Percentiles rank a stretch among this genome's conserved stretches.
phyloP scores from a whole-genome alignment of 345 rosid species.

The Citrus hindsii region DNA sequence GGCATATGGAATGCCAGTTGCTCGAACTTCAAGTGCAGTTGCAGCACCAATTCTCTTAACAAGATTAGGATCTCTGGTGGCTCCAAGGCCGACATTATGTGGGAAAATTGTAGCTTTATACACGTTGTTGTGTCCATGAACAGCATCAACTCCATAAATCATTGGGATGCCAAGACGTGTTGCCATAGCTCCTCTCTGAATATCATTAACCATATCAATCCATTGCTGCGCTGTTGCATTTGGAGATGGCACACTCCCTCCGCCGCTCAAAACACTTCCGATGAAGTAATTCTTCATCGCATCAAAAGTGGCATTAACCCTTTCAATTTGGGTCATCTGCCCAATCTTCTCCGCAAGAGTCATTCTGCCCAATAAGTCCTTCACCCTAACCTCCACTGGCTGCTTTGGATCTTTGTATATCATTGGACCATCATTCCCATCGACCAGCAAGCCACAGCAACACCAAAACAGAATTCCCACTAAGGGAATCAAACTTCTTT shows the following conservation, averaged over 20 bases:
- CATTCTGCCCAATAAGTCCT: conserved; percentile 33
- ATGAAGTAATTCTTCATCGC: conserved; percentile 33
- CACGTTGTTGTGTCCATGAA: conserved; percentile 45
- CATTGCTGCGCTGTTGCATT: conserved; percentile 30
- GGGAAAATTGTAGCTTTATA: conserved; percentile 47
- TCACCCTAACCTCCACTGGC: conserved; percentile 27
- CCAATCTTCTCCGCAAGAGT: neutral
- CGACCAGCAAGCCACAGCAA: neutral
- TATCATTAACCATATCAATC: conserved; percentile 33
- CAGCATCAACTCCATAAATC: conserved; percentile 36
- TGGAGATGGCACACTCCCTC: conserved; percentile 34
- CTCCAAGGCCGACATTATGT: conserved; percentile 46
- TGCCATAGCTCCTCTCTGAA: conserved; percentile 29
- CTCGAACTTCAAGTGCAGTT: conserved; percentile 46
- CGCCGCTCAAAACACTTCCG: conserved; percentile 40
- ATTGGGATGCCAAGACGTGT: conserved; percentile 43
- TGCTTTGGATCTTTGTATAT: conserved; percentile 35
- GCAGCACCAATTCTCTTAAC: conserved; percentile 44
- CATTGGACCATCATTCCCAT: neutral
- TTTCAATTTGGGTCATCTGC: neutral
- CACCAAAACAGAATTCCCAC: neutral
- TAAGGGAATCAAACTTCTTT: neutral
- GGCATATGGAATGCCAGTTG: conserved; percentile 39
- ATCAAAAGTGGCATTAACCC: conserved; percentile 21
- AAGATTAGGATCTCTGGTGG: conserved; percentile 38